Evolutionary conservation across 2,329 filamentous ascomycete genomes (phyloP).

Genomic region (Ascochyta koolunga): DNA sequence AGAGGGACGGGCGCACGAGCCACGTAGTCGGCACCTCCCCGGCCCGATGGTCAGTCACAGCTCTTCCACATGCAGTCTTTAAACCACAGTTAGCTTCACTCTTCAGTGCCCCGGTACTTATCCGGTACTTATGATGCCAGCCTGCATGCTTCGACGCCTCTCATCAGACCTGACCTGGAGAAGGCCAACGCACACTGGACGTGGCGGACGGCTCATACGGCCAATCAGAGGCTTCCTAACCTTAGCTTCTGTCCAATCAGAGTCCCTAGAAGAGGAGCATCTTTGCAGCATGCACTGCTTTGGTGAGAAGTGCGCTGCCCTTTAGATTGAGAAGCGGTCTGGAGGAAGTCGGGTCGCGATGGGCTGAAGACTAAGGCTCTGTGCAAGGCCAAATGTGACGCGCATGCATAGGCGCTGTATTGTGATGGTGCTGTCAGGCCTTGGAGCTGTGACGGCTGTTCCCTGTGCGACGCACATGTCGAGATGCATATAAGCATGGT

Average conservation of each 20-base stretch:
- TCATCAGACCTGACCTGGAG: slow-evolving; percentile 5
- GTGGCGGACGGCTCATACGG: slow-evolving; percentile 10
- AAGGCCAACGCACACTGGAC: slow-evolving; percentile 42
- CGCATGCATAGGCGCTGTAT: slow-evolving; percentile 16
- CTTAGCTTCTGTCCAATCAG: slow-evolving; percentile 2
- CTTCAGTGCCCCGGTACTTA: slow-evolving; percentile 15
- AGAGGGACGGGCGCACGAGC: slow-evolving; percentile 23
- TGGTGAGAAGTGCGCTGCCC: background rate
- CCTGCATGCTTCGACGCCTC: slow-evolving; percentile 29
- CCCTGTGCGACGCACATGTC: slow-evolving; percentile 35
- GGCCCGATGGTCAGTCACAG: slow-evolving; percentile 6
- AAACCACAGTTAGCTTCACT: slow-evolving; percentile 31
- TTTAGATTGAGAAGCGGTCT: slow-evolving; percentile 7
- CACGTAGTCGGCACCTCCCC: slow-evolving; percentile 24
- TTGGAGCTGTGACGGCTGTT: slow-evolving; percentile 4
- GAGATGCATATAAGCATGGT: slow-evolving; percentile 36
- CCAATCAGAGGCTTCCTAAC: slow-evolving; percentile 26
- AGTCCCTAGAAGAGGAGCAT: background rate
- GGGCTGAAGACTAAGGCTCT: background rate
- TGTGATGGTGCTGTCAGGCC: slow-evolving; percentile 6
- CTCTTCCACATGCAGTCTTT: slow-evolving; percentile 15
- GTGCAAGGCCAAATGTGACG: slow-evolving; percentile 12
- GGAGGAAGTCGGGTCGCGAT: background rate
- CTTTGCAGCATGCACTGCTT: slow-evolving; percentile 1
- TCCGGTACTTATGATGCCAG: slow-evolving; percentile 29